Percentiles rank a stretch among this genome's conserved stretches.
Conservation (phyloP, 805 yeast species). For the Metschnikowia peoriensis region DNA sequence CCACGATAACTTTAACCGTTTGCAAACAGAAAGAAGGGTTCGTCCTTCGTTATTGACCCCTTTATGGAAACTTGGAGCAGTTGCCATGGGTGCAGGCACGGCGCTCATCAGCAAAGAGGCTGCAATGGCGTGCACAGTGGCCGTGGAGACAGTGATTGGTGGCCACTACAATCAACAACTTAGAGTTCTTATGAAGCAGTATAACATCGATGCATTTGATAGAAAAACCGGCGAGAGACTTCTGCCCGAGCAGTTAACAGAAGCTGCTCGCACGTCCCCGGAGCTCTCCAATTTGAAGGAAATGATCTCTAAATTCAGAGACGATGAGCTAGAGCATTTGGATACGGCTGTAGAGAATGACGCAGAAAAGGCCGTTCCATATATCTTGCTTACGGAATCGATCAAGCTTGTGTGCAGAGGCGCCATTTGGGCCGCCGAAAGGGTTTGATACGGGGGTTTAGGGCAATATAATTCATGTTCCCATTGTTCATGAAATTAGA, state of each 20-base stretch:
- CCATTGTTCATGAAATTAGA: too few species aligned
- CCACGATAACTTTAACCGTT: constrained; percentile 74
- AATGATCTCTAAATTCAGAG: constrained; percentile 75
- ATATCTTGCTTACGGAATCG: constrained; percentile 81
- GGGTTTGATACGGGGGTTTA: constrained; percentile 44
- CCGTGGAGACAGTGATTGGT: constrained; percentile 97
- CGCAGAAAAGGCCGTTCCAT: constrained; percentile 91
- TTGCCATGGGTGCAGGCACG: constrained; percentile 81
- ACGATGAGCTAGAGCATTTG: constrained; percentile 92
- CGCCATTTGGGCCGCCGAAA: constrained; percentile 92
- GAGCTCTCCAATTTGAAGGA: constrained; percentile 60
- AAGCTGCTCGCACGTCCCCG: constrained; percentile 37
- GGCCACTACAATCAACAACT: constrained; percentile 91
- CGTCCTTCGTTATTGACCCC: constrained; percentile 93
- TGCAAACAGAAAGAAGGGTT: constrained; percentile 75
- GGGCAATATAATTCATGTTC: too few species aligned
- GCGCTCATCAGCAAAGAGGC: constrained; percentile 89
- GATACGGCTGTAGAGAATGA: constrained; percentile 92
- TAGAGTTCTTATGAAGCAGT: constrained; percentile 69
- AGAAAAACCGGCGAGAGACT: constrained; percentile 33
- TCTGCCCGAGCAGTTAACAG: constrained; percentile 21
- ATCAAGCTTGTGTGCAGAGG: constrained; percentile 78
- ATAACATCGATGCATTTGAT: constrained; percentile 43
- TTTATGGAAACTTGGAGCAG: constrained; percentile 88
- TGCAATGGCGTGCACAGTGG: constrained; percentile 99